phyloP scores from a whole-genome alignment of 371 early-diverging fungal genomes.

The Mortierella sp. region DNA sequence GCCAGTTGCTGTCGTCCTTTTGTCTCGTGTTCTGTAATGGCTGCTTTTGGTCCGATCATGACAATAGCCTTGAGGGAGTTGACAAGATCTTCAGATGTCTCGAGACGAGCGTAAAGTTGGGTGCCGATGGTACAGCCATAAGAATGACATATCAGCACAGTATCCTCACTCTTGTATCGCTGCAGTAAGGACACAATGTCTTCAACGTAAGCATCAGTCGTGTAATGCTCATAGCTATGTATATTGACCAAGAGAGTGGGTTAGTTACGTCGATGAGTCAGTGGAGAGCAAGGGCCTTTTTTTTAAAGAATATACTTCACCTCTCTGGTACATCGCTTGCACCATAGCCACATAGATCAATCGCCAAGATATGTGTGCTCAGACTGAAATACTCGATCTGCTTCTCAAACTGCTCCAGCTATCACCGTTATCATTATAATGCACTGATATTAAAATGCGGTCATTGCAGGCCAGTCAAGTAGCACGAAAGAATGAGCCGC shows the following conservation, averaged over 20 bases:
- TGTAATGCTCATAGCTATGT: slow-evolving; percentile 66
- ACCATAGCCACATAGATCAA: slow-evolving; percentile 78
- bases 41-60: slow-evolving; percentile 71
- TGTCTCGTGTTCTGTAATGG: slow-evolving; percentile 60
- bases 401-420: slow-evolving; percentile 75
- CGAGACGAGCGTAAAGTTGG: slow-evolving; percentile 58
- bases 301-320: slow-evolving; percentile 53
- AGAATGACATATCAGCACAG: slow-evolving; percentile 75
- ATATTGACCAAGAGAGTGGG: neutral
- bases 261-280: neutral
- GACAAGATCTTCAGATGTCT: slow-evolving; percentile 4
- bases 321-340: slow-evolving; percentile 65
- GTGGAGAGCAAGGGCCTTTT: neutral
- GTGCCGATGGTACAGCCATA: slow-evolving; percentile 77
- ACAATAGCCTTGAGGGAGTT: slow-evolving; percentile 65
- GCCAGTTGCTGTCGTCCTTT: slow-evolving; percentile 53
- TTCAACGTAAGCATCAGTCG: slow-evolving; percentile 64
- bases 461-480: no score
- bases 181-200: slow-evolving; percentile 66
- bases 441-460: no score
- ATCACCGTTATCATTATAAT: neutral
- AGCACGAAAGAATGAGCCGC: no score
- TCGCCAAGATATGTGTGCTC: slow-evolving; percentile 73
- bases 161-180: slow-evolving; percentile 68
- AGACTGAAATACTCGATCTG: slow-evolving; percentile 77